These are phyloP conservation scores for Penstemon eatonii DNA, from an alignment of 257 asterid genomes.

Conservation along the genomic window DNA sequence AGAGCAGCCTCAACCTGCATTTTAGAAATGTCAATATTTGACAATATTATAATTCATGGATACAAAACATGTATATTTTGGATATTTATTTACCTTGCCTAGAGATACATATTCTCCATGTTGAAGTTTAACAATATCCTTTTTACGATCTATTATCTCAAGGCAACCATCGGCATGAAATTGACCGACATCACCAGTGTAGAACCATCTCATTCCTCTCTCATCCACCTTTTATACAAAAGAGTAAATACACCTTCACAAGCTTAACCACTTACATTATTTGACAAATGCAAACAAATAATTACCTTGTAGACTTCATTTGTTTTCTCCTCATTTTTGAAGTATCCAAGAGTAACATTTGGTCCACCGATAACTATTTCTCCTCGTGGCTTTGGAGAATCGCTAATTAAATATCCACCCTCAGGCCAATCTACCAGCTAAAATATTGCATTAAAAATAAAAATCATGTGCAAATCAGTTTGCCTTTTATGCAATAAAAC, in stretches of 20 bases:
- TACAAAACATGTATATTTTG: not conserved
- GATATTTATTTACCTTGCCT: constrained; percentile 67
- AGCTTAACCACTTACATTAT: constrained; percentile 15
- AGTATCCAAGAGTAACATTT: constrained; percentile 90
- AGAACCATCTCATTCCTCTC: constrained; percentile 90
- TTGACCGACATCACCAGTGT: constrained; percentile 86
- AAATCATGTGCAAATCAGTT: not conserved
- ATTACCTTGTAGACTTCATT: constrained; percentile 87
- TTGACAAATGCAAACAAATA: constrained; percentile 1
- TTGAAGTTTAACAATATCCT: constrained; percentile 94
- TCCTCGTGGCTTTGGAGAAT: constrained; percentile 89
- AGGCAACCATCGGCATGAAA: constrained; percentile 93
- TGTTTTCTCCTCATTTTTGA: constrained; percentile 85
- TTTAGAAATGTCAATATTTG: constrained; percentile 13
- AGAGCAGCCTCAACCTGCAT: constrained; percentile 89
- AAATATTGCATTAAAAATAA: constrained; percentile 16
- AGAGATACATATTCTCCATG: constrained; percentile 97
- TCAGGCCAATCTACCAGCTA: constrained; percentile 96
- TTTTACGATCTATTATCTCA: constrained; percentile 92
- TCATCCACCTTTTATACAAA: constrained; percentile 63
- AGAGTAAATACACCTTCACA: constrained; percentile 4
- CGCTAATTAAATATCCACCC: constrained; percentile 82
- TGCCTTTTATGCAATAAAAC: no score
- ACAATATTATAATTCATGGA: not conserved
- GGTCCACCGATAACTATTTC: constrained; percentile 96